phyloP scores from a whole-genome alignment of 148 eudicot species.

The Amaranthus cruentus region DNA sequence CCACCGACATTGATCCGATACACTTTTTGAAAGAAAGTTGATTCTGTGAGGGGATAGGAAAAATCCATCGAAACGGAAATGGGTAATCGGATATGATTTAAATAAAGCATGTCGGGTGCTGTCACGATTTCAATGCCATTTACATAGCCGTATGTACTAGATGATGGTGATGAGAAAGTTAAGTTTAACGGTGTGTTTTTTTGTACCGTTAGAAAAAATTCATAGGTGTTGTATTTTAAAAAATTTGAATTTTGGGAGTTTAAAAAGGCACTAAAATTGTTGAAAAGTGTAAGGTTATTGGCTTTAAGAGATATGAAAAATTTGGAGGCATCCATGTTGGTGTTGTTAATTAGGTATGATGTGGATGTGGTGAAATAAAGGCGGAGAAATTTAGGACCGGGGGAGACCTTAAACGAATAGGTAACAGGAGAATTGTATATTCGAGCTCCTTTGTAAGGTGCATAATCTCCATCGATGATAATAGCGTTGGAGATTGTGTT shows the following conservation, averaged over 20 bases:
- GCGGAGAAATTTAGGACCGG: slow-evolving; percentile 43
- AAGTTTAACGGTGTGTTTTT: slow-evolving; percentile 19
- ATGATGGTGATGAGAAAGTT: slow-evolving; percentile 23
- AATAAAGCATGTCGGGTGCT: slow-evolving; percentile 18
- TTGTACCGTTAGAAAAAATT: neutral
- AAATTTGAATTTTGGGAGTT: neutral
- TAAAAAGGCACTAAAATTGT: slow-evolving; percentile 36
- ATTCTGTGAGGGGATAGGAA: neutral
- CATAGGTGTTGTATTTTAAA: too few relatives aligned
- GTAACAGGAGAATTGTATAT: neutral
- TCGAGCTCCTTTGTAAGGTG: neutral
- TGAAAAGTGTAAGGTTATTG: slow-evolving; percentile 34
- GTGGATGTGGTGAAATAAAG: slow-evolving; percentile 36
- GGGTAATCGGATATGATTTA: too few relatives aligned
- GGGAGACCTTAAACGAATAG: neutral
- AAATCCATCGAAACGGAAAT: neutral
- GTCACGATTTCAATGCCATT: slow-evolving; percentile 48
- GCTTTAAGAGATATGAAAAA: slow-evolving; percentile 34
- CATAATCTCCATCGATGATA: neutral
- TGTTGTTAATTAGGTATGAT: neutral
- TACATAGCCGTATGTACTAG: slow-evolving; percentile 28
- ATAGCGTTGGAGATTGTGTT: slow-evolving; percentile 7
- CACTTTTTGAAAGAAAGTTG: slow-evolving; percentile 24
- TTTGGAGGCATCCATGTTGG: slow-evolving; percentile 1
- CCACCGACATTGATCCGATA: slow-evolving; percentile 33